Evolutionary conservation across 2,329 filamentous ascomycete species (phyloP), one percentile per base, ranked within the genome.

Genomic region (Pseudogymnoascus sp.): DNA sequence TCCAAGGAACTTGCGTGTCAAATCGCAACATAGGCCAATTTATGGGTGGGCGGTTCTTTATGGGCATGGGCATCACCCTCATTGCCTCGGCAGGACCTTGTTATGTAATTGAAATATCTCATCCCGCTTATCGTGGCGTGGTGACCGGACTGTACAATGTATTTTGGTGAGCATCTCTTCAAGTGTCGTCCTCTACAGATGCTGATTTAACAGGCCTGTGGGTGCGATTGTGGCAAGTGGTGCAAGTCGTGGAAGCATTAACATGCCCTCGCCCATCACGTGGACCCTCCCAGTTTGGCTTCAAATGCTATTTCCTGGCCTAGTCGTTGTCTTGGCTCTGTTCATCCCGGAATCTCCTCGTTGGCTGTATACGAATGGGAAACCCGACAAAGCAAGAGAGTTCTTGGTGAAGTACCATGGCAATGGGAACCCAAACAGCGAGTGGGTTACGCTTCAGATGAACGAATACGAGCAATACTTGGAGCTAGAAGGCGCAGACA

Each of bases 21-120:
- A 73, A 75, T 61, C 22, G 22, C 22, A 22, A 22, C 22, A 22
- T 22, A 62, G 71, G 71, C 9, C 76, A 78, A 62, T 81, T 80
- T 66, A 77, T 80, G 70, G 78, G 77, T 38, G 82, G 82, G 12
- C 78, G 82, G 22, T 85, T 86, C 71, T 71, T 86, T 25, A 77
- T 86, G 3, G 84, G 84, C 59, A 85, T 86, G 63, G 78, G 78
- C 58, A 77, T 79, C 25, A 75, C 76, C 38, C 75, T 80, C 63
- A 75, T 75, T 20, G 73, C 76, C 0, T 73, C 76, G 1, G 77
- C 78, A 4, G 78, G 76, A 0, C 78, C 78, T 6, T 75, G 75
- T 59, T 79, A 79, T 65, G 76, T 78, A n/a, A 73, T 78, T 20
- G 78, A 80, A 66, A 73, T 78, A 22, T 74, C 74, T 50, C 76